Evolutionary conservation across 2,329 filamentous ascomycete species (phyloP).

Genomic region (Xylariaceae sp.): DNA sequence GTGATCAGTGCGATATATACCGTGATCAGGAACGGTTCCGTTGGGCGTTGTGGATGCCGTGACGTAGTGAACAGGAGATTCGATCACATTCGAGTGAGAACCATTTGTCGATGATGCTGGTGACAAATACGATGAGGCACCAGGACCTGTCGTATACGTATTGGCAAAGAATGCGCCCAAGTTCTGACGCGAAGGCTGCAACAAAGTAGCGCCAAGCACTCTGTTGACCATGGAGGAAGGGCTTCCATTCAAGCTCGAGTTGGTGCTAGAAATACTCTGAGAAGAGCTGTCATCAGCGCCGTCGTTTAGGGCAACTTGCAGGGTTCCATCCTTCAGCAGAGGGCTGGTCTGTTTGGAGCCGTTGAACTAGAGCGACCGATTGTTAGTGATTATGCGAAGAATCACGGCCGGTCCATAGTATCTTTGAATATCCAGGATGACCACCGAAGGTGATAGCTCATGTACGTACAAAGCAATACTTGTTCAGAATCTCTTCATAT

Average conservation of each 20-base stretch:
- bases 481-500: conserved; percentile 95
- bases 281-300: conserved; percentile 35
- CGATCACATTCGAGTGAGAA: conserved; percentile 30
- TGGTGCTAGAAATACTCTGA: conserved; percentile 33
- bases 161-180: conserved; percentile 36
- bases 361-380: conserved; percentile 46
- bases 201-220: conserved; percentile 35
- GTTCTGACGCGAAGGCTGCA: conserved; percentile 40
- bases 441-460: conserved; percentile 21
- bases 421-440: conserved; percentile 15
- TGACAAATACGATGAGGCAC: conserved; percentile 34
- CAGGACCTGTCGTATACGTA: conserved; percentile 26
- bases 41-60: conserved; percentile 38
- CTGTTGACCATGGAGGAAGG: conserved; percentile 32
- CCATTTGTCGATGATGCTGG: conserved; percentile 21
- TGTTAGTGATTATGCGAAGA: conserved; percentile 21
- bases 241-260: conserved; percentile 36
- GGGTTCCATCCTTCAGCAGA: conserved; percentile 45
- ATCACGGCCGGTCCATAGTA: conserved; percentile 6
- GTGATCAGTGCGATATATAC: conserved; percentile 34
- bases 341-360: conserved; percentile 56
- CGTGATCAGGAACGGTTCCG: conserved; percentile 16
- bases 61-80: conserved; percentile 38
- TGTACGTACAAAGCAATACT: conserved; percentile 99
- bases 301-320: conserved; percentile 42